These are phyloP conservation scores for Raphidocelis subcapitata DNA, from an alignment of 139 green algal species.

Conservation along the genomic window DNA sequence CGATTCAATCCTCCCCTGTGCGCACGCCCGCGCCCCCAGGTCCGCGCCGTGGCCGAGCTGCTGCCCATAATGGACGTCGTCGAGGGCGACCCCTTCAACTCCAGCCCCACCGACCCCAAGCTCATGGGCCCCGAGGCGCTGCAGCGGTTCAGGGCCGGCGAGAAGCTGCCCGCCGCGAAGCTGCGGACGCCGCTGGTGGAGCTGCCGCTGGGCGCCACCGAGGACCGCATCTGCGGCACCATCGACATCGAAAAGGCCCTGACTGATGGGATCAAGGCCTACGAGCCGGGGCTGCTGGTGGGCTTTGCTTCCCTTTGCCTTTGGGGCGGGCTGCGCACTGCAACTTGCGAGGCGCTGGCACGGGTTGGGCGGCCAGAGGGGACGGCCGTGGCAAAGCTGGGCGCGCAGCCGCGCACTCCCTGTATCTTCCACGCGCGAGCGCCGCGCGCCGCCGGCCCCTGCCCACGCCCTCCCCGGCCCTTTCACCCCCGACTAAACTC, in stretches of 20 bases:
- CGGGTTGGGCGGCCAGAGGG: too few relatives aligned
- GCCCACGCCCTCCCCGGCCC: too few relatives aligned
- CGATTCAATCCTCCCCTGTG: too few relatives aligned
- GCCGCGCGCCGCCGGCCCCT: too few relatives aligned
- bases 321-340: too few relatives aligned
- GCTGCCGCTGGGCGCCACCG: constrained; percentile 81
- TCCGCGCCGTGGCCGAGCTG: constrained; percentile 78
- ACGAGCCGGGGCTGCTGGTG: constrained; percentile 78
- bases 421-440: too few relatives aligned
- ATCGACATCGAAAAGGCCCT: constrained; percentile 89
- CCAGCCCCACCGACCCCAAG: constrained; percentile 74
- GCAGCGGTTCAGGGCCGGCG: constrained; percentile 42
- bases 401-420: too few relatives aligned
- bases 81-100: constrained; percentile 82
- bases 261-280: constrained; percentile 71
- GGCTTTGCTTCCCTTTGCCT: not conserved
- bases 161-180: constrained; percentile 46
- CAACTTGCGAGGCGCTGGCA: too few relatives aligned
- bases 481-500: too few relatives aligned
- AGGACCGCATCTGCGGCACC: constrained; percentile 86
- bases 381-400: too few relatives aligned
- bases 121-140: constrained; percentile 78
- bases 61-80: constrained; percentile 83
- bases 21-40: constrained; percentile 36
- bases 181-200: constrained; percentile 73